Evolutionary conservation across 2,329 filamentous ascomycete genomes (phyloP).

Genomic region (Chaetomiaceae sp.): DNA sequence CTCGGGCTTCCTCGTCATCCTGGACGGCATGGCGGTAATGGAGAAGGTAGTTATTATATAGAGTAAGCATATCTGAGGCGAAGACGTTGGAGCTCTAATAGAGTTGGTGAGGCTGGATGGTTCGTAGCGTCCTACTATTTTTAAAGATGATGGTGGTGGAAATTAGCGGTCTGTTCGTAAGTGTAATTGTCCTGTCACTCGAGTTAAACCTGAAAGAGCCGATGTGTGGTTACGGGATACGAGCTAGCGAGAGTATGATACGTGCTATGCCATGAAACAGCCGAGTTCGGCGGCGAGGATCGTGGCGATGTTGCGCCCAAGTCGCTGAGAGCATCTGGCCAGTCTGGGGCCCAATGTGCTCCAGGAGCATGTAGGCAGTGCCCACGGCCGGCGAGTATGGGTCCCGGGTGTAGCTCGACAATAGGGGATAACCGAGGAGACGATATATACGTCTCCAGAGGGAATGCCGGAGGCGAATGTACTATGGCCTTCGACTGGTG

Average conservation of each 20-base stretch:
- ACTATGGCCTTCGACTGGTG: not conserved
- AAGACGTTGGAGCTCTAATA: slow-evolving; percentile 30
- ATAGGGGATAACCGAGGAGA: not conserved
- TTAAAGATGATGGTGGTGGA: slow-evolving; percentile 30
- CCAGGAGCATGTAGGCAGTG: slow-evolving; percentile 27
- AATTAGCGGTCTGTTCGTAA: slow-evolving; percentile 34
- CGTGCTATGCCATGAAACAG: slow-evolving; percentile 30
- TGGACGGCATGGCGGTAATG: not conserved
- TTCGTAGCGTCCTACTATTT: slow-evolving; percentile 31
- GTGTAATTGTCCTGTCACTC: slow-evolving; percentile 31
- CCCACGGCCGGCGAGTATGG: not conserved
- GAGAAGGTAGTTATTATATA: slow-evolving; percentile 20
- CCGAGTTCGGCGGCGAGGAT: slow-evolving; percentile 24
- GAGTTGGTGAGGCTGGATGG: slow-evolving; percentile 29
- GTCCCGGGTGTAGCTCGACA: not conserved
- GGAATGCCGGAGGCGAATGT: not conserved
- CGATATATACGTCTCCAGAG: not conserved
- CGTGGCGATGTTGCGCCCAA: slow-evolving; percentile 22
- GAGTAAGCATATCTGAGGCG: slow-evolving; percentile 26
- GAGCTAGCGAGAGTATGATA: slow-evolving; percentile 30
- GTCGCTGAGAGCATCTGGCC: slow-evolving; percentile 30
- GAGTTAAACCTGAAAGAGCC: slow-evolving; percentile 25
- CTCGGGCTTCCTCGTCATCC: not conserved
- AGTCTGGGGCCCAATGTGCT: slow-evolving; percentile 22
- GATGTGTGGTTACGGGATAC: slow-evolving; percentile 27